Evolutionary conservation across 2,329 filamentous ascomycete species (phyloP).

Genomic region (Aureobasidium sp.): DNA sequence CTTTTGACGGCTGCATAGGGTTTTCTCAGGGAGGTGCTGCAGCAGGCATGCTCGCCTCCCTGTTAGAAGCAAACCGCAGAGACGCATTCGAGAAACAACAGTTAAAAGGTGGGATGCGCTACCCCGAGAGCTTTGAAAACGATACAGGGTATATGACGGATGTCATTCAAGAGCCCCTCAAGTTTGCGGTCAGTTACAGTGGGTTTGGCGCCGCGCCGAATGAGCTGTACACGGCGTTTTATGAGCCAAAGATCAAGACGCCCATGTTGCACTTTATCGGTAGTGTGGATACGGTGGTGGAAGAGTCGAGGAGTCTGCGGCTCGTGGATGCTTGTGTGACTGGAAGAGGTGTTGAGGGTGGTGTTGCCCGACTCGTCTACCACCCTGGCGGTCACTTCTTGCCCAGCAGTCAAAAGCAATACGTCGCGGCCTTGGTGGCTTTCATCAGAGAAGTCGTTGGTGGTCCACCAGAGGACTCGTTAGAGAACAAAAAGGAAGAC

Average conservation of each 20-base stretch:
- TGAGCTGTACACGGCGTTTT: constrained; percentile 59
- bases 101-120: constrained; percentile 41
- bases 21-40: constrained; percentile 75
- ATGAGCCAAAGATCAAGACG: constrained; percentile 67
- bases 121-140: constrained; percentile 43
- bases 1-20: constrained; percentile 71
- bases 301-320: constrained; percentile 62
- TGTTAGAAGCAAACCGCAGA: constrained; percentile 54
- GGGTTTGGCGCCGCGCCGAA: constrained; percentile 64
- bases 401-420: constrained; percentile 69
- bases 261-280: constrained; percentile 78
- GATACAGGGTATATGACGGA: constrained; percentile 29
- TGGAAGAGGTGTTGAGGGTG: constrained; percentile 35
- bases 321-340: constrained; percentile 59
- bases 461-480: constrained; percentile 26
- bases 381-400: constrained; percentile 90
- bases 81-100: constrained; percentile 43
- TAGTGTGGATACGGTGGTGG: constrained; percentile 79
- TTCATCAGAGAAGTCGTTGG: constrained; percentile 57
- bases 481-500: constrained; percentile 42
- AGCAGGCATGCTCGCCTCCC: constrained; percentile 63
- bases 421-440: constrained; percentile 65
- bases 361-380: constrained; percentile 47
- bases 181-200: constrained; percentile 69
- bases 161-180: constrained; percentile 48